Evolutionary conservation across 2,329 filamentous ascomycete genomes (phyloP).

Genomic region (Botrytis tulipae): DNA sequence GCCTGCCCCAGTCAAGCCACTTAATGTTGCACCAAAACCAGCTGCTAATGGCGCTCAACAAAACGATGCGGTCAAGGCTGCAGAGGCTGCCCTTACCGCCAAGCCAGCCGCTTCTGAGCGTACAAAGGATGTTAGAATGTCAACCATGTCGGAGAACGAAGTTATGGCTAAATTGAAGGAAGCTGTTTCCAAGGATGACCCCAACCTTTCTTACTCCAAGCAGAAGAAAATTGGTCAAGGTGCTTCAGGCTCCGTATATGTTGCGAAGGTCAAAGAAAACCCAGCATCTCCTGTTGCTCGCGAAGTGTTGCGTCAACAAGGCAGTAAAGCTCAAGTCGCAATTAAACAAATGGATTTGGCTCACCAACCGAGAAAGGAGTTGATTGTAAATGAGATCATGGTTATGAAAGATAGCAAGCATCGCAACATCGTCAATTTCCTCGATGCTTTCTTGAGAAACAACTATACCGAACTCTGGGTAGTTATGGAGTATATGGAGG

Average conservation of each 20-base stretch:
- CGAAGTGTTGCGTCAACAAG: conserved; percentile 75
- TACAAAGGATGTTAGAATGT: conserved; percentile 95
- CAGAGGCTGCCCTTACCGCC: conserved; percentile 83
- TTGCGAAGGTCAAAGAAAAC: conserved; percentile 89
- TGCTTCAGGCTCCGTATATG: conserved; percentile 96
- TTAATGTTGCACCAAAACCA: conserved; percentile 73
- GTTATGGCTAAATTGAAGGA: conserved; percentile 96
- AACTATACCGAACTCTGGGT: conserved; percentile 97
- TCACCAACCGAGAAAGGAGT: conserved; percentile 93
- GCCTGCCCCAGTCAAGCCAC: conserved; percentile 64
- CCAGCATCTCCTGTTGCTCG: conserved; percentile 79
- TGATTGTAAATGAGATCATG: conserved; percentile 99
- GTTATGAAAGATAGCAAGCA: conserved; percentile 99
- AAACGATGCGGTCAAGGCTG: conserved; percentile 76
- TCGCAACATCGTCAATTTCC: conserved; percentile 97
- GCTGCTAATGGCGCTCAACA: conserved; percentile 43
- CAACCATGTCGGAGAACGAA: conserved; percentile 93
- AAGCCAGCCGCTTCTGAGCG: conserved; percentile 71
- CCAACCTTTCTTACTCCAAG: conserved; percentile 93
- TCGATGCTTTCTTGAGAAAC: conserved; percentile 94
- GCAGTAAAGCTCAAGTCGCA: conserved; percentile 82
- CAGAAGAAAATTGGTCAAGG: conserved; percentile 99
- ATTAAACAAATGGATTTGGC: conserved; percentile 99
- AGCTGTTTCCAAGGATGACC: conserved; percentile 93
- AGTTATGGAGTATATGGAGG: conserved; percentile 99